Percentiles rank a stretch among this genome's conserved stretches.
Conservation (phyloP, 306 rosid species). For the Vachellia collinsii region DNA sequence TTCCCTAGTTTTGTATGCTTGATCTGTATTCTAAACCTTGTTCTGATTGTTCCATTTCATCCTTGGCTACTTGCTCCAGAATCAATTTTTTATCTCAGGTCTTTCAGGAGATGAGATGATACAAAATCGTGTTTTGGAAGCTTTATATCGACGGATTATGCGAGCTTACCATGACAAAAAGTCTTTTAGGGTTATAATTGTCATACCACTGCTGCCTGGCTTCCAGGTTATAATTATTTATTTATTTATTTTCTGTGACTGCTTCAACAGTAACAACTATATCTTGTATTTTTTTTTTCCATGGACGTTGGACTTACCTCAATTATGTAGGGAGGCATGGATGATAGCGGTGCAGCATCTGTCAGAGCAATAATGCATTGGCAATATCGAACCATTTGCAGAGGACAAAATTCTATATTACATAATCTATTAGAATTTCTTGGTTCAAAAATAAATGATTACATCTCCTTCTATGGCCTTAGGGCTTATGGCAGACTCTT, state of each 20-base stretch:
- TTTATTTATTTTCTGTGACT: neutral
- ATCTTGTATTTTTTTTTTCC: constrained; percentile 8
- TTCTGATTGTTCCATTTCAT: constrained; percentile 42
- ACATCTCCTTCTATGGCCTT: constrained; percentile 92
- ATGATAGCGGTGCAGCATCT: constrained; percentile 97
- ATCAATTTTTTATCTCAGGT: constrained; percentile 98
- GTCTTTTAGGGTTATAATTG: constrained; percentile 83
- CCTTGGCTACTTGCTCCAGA: constrained; percentile 65
- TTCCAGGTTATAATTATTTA: constrained; percentile 75
- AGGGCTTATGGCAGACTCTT: constrained; percentile 88
- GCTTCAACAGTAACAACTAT: constrained; percentile 32
- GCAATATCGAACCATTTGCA: constrained; percentile 96
- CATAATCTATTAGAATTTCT: constrained; percentile 76
- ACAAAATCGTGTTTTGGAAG: constrained; percentile 89
- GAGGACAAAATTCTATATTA: constrained; percentile 82
- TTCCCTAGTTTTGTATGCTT: constrained; percentile 13
- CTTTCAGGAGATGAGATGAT: constrained; percentile 89
- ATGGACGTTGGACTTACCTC: constrained; percentile 40
- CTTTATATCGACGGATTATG: constrained; percentile 73
- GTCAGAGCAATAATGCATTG: constrained; percentile 99
- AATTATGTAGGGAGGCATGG: constrained; percentile 83
- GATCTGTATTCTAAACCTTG: constrained; percentile 13
- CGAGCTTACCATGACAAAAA: constrained; percentile 85
- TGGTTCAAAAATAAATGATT: constrained; percentile 82
- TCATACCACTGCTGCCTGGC: constrained; percentile 96